Conservation (phyloP, 179 eudicot genomes). For the Spinacia oleracea region DNA sequence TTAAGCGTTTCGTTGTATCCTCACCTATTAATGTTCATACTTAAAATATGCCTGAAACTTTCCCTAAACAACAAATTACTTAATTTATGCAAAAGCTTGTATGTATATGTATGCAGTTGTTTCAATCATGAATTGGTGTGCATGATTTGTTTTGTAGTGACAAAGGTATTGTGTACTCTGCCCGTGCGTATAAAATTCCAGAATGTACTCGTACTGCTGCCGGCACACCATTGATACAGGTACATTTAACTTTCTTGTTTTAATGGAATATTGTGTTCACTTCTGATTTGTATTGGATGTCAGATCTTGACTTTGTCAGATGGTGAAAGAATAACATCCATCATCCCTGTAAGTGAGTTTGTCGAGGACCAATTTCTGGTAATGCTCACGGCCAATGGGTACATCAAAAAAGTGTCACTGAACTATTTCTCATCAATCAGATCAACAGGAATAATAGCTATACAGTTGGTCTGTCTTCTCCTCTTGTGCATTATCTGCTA, state of each 20-base stretch:
- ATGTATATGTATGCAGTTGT: background rate
- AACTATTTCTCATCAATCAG: conserved; percentile 87
- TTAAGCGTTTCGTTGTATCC: background rate
- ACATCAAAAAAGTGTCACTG: conserved; percentile 90
- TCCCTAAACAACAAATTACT: background rate
- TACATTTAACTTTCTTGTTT: conserved; percentile 19
- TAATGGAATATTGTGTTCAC: conserved; percentile 6
- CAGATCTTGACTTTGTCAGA: conserved; percentile 87
- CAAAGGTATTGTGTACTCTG: conserved; percentile 80
- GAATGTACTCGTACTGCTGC: conserved; percentile 91
- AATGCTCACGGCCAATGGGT: conserved; percentile 92
- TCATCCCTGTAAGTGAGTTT: conserved; percentile 87
- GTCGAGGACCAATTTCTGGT: conserved; percentile 75
- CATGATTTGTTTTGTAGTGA: conserved; percentile 44
- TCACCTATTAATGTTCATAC: background rate
- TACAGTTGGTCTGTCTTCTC: conserved; percentile 75
- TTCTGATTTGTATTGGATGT: conserved; percentile 32
- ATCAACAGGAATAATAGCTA: conserved; percentile 91
- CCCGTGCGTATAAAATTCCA: conserved; percentile 93
- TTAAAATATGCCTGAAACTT: background rate
- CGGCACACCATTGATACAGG: conserved; percentile 92
- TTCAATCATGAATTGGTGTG: conserved; percentile 31
- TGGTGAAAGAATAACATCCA: conserved; percentile 93
- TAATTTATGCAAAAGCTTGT: conserved; percentile 1
- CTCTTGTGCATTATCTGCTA: conserved; percentile 1